Base-by-base conservation (phyloP, 2,329 filamentous ascomycete genomes). In the Botrytis aclada region DNA sequence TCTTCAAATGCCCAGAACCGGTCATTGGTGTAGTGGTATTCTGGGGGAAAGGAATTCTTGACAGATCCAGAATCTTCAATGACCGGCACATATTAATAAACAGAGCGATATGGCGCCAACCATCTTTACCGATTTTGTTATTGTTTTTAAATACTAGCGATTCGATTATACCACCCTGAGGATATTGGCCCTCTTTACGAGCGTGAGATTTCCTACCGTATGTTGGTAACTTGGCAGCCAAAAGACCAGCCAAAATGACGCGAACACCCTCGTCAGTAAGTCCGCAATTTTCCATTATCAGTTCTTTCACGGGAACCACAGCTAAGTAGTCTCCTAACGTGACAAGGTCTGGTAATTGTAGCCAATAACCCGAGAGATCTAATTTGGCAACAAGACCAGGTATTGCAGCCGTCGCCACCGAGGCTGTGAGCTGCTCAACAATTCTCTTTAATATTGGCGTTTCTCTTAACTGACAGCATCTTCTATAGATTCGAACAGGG, bases 301-400 rank as follows among this genome's bases (percentile, higher is more conserved):
- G 83, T 79, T 97, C 94, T 77, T 93, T 92, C 4, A 98, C 91
- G 0, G 96, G 95, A 0, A 98, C 95, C 10, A 99, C 90, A 8
- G 96, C 95, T 58, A 99, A 86, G 85, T 95, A 99, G 81, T 99
- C 96, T 67, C 95, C 93, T 2, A 99, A 86, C 0, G 96, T 98
- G 69, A 95, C 83, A 39, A 97, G 86, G 80, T 99, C 96, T 4
- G 92, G 88, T 63, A 97, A 83, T 74, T 95, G 92, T 83, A 99
- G 87, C 80, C 91, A 90, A 76, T 96, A 97, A 25, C 93, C 93
- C 0, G 92, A 94, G 34, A 98, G 85, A 80, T 98, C 93, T 14
- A 99, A 84, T 80, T 91, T 93, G 71, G 90, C 89, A 1, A 98
- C 92, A 22, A 93, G 87, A n/a, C 95, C 94, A 0, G 90, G 88